phyloP scores from a whole-genome alignment of 129 eudicot genomes.

The Deinandra increscens region DNA sequence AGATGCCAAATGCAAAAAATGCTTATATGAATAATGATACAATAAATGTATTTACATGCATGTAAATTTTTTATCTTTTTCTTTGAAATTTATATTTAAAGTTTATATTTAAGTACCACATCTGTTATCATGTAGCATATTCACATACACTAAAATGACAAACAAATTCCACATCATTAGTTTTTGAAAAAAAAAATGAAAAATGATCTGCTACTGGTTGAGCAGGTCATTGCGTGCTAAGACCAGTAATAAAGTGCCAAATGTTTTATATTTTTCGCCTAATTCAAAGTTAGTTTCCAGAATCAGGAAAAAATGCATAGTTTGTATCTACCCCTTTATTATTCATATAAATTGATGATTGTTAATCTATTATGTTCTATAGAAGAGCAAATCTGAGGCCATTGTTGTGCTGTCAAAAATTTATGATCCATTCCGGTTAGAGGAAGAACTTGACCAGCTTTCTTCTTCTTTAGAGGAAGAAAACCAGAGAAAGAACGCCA shows the following conservation, averaged over 20 bases:
- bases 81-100: neutral
- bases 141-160: constrained; percentile 1
- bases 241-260: neutral
- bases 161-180: neutral
- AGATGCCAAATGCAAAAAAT: neutral
- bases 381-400: constrained; percentile 82
- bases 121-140: neutral
- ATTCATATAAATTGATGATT: constrained; percentile 10
- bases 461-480: constrained; percentile 75
- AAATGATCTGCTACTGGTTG: neutral
- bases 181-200: neutral
- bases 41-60: neutral
- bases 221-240: neutral
- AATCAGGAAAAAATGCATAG: neutral
- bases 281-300: neutral
- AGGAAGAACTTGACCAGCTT: constrained; percentile 79
- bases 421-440: constrained; percentile 76
- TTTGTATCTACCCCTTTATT: neutral
- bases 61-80: neutral
- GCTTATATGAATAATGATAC: neutral
- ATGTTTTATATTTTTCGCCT: neutral
- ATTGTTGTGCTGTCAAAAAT: constrained; percentile 82
- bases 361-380: neutral
- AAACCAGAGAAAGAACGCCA: constrained; percentile 41
- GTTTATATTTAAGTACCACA: neutral